Evolutionary conservation across 345 rosid genomes (phyloP).

Genomic region (Linum trigynum): DNA sequence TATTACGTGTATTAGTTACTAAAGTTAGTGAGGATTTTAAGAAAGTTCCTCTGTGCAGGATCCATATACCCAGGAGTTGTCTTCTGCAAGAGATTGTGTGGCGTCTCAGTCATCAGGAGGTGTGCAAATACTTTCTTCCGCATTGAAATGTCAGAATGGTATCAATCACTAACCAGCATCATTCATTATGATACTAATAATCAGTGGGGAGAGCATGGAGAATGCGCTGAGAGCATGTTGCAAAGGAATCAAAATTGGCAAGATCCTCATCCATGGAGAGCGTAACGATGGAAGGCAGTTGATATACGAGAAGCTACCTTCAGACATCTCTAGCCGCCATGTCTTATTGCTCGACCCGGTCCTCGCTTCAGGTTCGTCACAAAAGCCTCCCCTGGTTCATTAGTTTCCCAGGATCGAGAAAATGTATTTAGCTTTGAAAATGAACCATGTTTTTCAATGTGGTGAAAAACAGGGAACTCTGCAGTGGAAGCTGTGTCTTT

Average conservation of each 20-base stretch:
- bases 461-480: conserved; percentile 44
- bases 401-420: not conserved
- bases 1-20: no score
- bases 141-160: not conserved
- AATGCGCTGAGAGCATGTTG: conserved; percentile 92
- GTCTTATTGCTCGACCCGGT: conserved; percentile 83
- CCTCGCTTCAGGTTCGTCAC: conserved; percentile 73
- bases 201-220: conserved; percentile 96
- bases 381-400: not conserved
- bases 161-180: not conserved
- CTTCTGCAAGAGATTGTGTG: conserved; percentile 73
- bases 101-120: conserved; percentile 87
- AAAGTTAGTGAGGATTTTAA: no score
- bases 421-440: no score
- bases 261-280: conserved; percentile 75
- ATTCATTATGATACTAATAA: not conserved
- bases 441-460: conserved; percentile 2
- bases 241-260: conserved; percentile 84
- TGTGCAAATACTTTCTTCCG: conserved; percentile 7
- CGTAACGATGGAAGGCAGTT: conserved; percentile 69
- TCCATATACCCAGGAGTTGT: conserved; percentile 79
- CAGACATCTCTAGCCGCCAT: conserved; percentile 73
- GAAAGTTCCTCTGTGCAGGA: conserved; percentile 31
- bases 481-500: conserved; percentile 69
- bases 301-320: conserved; percentile 84